Conservation (phyloP, 768 basidiomycete genomes). For the Lentinula guzmanii region DNA sequence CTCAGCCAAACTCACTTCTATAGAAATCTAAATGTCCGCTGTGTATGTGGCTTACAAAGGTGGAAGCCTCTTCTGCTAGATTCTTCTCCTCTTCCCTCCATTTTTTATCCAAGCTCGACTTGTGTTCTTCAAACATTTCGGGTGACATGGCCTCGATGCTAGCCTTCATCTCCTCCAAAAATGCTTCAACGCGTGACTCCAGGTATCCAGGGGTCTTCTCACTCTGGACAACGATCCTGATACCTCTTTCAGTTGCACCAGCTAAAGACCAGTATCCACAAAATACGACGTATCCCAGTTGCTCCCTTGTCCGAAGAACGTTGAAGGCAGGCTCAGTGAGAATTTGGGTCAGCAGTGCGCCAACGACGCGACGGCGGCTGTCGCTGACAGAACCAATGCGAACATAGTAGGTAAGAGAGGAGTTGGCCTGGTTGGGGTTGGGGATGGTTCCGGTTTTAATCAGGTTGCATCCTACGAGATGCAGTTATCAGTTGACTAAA, state of each 20-base stretch:
- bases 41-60: slow-evolving; percentile 66
- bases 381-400: slow-evolving; percentile 70
- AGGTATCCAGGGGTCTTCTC: slow-evolving; percentile 76
- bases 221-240: slow-evolving; percentile 84
- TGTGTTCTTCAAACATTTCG: slow-evolving; percentile 76
- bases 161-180: slow-evolving; percentile 68
- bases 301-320: slow-evolving; percentile 86
- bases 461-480: slow-evolving; percentile 56
- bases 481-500: not conserved
- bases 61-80: slow-evolving; percentile 68
- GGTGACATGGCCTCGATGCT: slow-evolving; percentile 63
- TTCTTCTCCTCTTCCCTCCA: slow-evolving; percentile 90
- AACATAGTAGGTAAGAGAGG: slow-evolving; percentile 78
- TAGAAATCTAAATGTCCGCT: slow-evolving; percentile 84
- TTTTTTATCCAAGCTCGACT: slow-evolving; percentile 67
- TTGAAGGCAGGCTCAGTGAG: slow-evolving; percentile 91
- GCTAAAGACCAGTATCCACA: slow-evolving; percentile 49
- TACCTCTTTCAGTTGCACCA: slow-evolving; percentile 67
- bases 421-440: slow-evolving; percentile 85
- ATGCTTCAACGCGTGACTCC: slow-evolving; percentile 84
- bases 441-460: slow-evolving; percentile 62
- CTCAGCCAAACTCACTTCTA: slow-evolving; percentile 51
- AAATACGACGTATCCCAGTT: slow-evolving; percentile 89
- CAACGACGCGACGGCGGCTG: slow-evolving; percentile 55
- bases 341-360: slow-evolving; percentile 75